Conservation (phyloP, 129 eudicot genomes). For the Chrysanthemum seticuspe region DNA sequence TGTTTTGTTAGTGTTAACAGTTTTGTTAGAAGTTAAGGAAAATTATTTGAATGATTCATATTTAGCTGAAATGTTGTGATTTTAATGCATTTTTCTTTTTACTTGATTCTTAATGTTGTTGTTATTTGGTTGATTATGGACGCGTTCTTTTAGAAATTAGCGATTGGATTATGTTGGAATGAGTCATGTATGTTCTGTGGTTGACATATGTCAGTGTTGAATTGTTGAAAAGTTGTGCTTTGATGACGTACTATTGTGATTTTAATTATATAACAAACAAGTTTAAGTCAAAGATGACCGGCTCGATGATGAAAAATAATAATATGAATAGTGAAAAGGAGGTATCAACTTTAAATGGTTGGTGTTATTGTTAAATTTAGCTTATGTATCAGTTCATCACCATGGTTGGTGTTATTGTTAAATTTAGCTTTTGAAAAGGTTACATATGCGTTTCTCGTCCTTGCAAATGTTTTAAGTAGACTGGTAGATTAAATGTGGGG, state of each 20-base stretch:
- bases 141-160: not conserved
- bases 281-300: conserved; percentile 3
- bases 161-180: not conserved
- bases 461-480: not conserved
- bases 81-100: too few species aligned
- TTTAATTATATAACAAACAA: not conserved
- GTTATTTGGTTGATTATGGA: not conserved
- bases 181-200: not conserved
- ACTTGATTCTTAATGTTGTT: too few species aligned
- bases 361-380: conserved; percentile 7
- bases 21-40: too few species aligned
- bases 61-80: too few species aligned
- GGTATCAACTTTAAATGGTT: not conserved
- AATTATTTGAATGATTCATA: too few species aligned
- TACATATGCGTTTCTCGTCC: too few species aligned
- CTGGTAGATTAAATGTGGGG: not conserved
- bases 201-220: not conserved
- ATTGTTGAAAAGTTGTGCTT: conserved; percentile 8
- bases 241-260: not conserved
- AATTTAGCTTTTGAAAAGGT: not conserved
- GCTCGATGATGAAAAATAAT: conserved; percentile 9
- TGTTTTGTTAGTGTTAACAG: too few species aligned
- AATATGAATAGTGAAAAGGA: conserved; percentile 1
- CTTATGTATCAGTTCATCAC: not conserved
- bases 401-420: conserved; percentile 6